These are phyloP conservation scores for Zygotorulaspora mrakii DNA, from an alignment of 1,139 yeast species.

Conservation along the genomic window DNA sequence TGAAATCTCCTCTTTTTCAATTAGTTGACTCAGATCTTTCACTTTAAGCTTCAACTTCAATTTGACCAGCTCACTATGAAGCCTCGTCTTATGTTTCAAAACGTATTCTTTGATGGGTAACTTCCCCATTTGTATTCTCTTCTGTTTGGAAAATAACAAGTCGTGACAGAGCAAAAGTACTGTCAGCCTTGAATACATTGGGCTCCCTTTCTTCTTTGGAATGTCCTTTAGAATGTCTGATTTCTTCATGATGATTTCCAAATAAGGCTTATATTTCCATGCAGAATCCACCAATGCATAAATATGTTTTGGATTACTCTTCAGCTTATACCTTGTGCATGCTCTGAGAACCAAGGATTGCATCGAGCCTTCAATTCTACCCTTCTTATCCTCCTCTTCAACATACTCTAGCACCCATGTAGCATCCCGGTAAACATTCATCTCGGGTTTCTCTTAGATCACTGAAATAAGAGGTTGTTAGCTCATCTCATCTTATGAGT, in stretches of 20 bases:
- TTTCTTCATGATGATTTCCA: conserved; percentile 58
- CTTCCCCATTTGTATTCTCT: conserved; percentile 86
- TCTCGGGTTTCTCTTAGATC: no score
- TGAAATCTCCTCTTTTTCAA: conserved; percentile 31
- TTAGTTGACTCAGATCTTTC: conserved; percentile 41
- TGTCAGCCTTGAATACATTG: conserved; percentile 33
- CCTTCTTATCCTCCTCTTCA: conserved; percentile 40
- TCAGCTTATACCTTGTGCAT: conserved; percentile 44
- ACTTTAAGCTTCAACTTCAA: conserved; percentile 55
- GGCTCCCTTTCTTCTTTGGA: conserved; percentile 44
- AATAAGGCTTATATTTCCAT: conserved; percentile 60
- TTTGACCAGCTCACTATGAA: conserved; percentile 77
- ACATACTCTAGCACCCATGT: conserved; percentile 43
- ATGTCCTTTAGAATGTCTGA: conserved; percentile 51
- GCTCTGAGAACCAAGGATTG: conserved; percentile 65
- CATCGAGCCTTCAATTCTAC: conserved; percentile 49
- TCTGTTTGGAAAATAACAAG: conserved; percentile 66
- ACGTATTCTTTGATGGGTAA: conserved; percentile 82
- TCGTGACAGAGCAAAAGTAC: conserved; percentile 68
- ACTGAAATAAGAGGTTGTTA: no score
- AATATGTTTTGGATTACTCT: conserved; percentile 72
- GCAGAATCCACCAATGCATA: conserved; percentile 81
- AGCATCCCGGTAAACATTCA: conserved; percentile 64
- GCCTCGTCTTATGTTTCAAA: conserved; percentile 69
- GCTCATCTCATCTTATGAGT: conserved; percentile 15